phyloP scores from a whole-genome alignment of 2,329 filamentous ascomycete species.

The Hortaea werneckii region DNA sequence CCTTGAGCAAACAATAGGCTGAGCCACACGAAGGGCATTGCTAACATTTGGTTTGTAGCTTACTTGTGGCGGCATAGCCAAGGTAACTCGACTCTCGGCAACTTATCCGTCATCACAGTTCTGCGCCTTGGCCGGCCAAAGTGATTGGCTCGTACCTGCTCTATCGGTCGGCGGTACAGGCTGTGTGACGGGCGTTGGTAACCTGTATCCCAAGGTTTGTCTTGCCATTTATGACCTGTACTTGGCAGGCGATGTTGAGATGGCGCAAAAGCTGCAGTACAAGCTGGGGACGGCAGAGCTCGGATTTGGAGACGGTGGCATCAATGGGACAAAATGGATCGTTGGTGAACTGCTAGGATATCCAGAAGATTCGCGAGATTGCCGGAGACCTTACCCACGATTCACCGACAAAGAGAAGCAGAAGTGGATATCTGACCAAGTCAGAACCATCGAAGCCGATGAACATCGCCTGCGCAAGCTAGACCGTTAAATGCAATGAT shows the following conservation, averaged over 20 bases:
- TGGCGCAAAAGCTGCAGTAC: constrained; percentile 42
- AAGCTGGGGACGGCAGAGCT: constrained; percentile 45
- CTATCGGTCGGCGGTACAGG: constrained; percentile 50
- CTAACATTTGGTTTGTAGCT: constrained; percentile 10
- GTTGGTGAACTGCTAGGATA: constrained; percentile 47
- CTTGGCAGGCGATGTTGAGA: constrained; percentile 27
- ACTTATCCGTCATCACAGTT: constrained; percentile 28
- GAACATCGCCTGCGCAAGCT: constrained; percentile 18
- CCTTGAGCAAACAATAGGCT: background rate
- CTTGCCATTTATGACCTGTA: constrained; percentile 21
- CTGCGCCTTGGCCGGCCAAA: constrained; percentile 32
- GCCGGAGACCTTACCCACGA: constrained; percentile 44
- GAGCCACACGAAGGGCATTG: background rate
- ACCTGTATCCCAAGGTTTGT: constrained; percentile 49
- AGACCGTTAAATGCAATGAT: background rate
- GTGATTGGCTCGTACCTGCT: constrained; percentile 43
- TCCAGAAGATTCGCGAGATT: constrained; percentile 41
- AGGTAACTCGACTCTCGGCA: constrained; percentile 31
- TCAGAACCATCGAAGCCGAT: constrained; percentile 23
- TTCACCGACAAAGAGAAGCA: constrained; percentile 39
- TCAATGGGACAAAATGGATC: constrained; percentile 53
- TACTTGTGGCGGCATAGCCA: constrained; percentile 31
- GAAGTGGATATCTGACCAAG: constrained; percentile 32
- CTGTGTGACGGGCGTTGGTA: constrained; percentile 53
- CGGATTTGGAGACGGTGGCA: constrained; percentile 49